Base-by-base conservation (phyloP, 495 filamentous ascomycete genomes). In the Lepraria neglecta region DNA sequence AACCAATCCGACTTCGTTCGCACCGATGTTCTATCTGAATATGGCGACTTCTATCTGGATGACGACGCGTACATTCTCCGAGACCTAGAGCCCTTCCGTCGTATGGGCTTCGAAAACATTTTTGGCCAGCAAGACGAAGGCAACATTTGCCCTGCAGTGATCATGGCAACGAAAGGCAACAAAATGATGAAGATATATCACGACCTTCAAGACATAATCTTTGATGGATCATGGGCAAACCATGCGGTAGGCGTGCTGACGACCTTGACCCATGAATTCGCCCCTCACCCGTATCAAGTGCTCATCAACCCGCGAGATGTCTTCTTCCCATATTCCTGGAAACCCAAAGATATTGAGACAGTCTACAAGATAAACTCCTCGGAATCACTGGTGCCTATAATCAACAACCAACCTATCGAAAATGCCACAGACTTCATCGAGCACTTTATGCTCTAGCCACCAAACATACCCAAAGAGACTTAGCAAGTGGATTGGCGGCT, bases 31-130 rank as follows among this genome's bases (percentile, higher is more conserved):
- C 11, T 59, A 12, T 2, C 14, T 12, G 2, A 47, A 15, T 47
- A 47, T 27, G 57, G 57, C n/a, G 57, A 38, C n/a, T 50, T 59
- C 38, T 59, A 59, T 31, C 40, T 59, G 3, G 42, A 59, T 51
- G 27, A 21, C 14, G 57, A 59, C 57, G 42, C 31, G 3, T 59
- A 59, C 50, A 24, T 48, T 17, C 44, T 59, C 4, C 9, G 44
- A 0, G 7, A 46, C 40, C 24, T 59, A 14, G n/a, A 47, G 24
- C 5, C 57, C 10, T 48, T 47, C 10, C 28, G 42, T 6, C 57
- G 31, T 4, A 5, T 24, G 38, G 57, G 57, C 19, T 59, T 59
- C 57, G 10, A 48, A 17, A 48, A 46, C 33, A 9, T 59, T 19
- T 21, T 59, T 1, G 57, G 42, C 12, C 19, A 27, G 4, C 57